Percentiles rank a stretch among this genome's conserved stretches.
Conservation (phyloP, 768 basidiomycete genomes). For the Tephrocybe sp. region DNA sequence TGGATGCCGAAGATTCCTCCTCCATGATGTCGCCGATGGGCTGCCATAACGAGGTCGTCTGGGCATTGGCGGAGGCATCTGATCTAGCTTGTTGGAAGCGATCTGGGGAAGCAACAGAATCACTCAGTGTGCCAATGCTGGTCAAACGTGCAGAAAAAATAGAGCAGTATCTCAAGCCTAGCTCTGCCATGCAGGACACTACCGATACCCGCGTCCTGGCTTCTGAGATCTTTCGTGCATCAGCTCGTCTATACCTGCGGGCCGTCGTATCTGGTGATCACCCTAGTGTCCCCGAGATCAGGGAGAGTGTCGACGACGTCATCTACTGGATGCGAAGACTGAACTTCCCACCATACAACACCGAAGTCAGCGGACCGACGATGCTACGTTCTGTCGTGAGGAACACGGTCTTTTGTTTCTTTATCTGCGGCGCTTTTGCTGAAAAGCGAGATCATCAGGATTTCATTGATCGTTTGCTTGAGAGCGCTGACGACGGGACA, state of each 20-base stretch:
- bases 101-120: conserved; percentile 30
- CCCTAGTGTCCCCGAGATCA: conserved; percentile 65
- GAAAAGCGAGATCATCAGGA: conserved; percentile 41
- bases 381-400: conserved; percentile 58
- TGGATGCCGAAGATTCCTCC: conserved; percentile 30
- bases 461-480: conserved; percentile 43
- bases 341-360: conserved; percentile 21
- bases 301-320: conserved; percentile 48
- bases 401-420: conserved; percentile 77
- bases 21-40: conserved; percentile 88
- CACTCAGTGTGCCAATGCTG: conserved; percentile 59
- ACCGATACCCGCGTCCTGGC: conserved; percentile 34
- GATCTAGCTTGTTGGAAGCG: conserved; percentile 67
- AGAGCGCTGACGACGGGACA: conserved; percentile 51
- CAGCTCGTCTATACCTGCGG: conserved; percentile 72
- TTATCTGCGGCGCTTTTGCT: conserved; percentile 69
- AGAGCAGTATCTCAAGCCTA: conserved; percentile 35
- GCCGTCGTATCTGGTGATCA: conserved; percentile 73
- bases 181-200: conserved; percentile 15
- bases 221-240: conserved; percentile 68
- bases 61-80: conserved; percentile 75
- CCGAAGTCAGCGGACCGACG: conserved; percentile 15
- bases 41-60: conserved; percentile 75
- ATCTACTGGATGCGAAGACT: conserved; percentile 44
- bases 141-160: conserved; percentile 51